A percentile compares a stretch with the other conserved stretches of the same genome.
Conservation (phyloP, 306 rosid species). For the Gastrolobium bilobum region DNA sequence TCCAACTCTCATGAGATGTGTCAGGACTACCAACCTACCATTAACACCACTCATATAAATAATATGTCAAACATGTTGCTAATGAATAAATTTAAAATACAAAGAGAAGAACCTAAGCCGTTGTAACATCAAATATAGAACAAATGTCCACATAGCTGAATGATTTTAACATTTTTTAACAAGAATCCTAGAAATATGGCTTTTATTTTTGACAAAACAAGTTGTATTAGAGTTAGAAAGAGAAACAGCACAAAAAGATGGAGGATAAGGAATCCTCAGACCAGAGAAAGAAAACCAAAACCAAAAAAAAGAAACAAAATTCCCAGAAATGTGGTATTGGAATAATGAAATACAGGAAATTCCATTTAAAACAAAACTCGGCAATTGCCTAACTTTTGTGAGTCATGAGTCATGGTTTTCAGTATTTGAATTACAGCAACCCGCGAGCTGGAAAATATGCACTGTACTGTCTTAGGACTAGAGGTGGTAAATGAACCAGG, state of each 20-base stretch:
- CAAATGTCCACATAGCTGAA: not conserved
- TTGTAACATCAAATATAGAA: conserved; percentile 24
- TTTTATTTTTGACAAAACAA: not conserved
- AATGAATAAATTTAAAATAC: conserved; percentile 19
- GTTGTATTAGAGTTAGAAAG: not conserved
- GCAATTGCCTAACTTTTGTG: conserved; percentile 24
- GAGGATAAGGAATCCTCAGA: not conserved
- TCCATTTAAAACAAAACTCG: conserved; percentile 8
- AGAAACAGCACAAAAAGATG: not conserved
- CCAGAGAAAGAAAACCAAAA: not conserved
- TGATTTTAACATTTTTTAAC: not conserved
- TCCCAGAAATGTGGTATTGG: not conserved
- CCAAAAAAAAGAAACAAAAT: not conserved
- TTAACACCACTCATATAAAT: conserved; percentile 12
- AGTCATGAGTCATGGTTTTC: not conserved
- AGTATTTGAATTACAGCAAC: not conserved
- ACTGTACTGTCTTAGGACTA: not conserved
- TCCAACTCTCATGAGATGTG: not conserved
- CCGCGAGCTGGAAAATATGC: not conserved
- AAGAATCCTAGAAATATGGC: not conserved
- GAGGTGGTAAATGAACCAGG: too few species aligned
- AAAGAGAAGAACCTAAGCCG: not conserved
- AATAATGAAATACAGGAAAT: conserved; percentile 2
- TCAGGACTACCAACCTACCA: not conserved
- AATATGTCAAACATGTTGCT: not conserved